Base-by-base conservation (phyloP, 768 basidiomycete species). In the Russula virescens region DNA sequence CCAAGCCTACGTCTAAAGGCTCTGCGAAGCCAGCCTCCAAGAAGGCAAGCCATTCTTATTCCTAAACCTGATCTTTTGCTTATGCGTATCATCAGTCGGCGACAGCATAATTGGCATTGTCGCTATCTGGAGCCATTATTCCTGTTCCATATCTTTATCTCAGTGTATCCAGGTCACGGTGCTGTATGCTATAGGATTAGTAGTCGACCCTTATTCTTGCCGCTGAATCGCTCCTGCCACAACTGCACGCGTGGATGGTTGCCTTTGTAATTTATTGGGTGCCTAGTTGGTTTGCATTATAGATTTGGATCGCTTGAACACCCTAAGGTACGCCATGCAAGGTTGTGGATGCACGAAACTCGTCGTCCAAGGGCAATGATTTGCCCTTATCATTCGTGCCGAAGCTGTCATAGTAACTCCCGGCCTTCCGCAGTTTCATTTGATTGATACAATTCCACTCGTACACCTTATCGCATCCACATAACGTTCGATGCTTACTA, bases 141-240 rank as follows among this genome's bases (percentile, higher is more conserved):
- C 35, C 54, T 58, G 60, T 63, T 13, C 31, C 25, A 43, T 63
- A 58, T 66, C 31, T 55, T 63, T 66, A 66, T 66, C 61, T 57
- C 45, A n/a, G 61, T 66, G 64, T 66, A 66, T 58, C 55, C 50
- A 43, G 56, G 48, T 62, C 21, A 25, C 25, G 60, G 55, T 62
- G 57, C 47, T 62, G 64, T 67, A 67, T 66, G 66, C 50, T 67
- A 67, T 67, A 66, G 38, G 53, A 67, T 67, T 67, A 67, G 63
- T 64, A 59, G 62, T 67, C 19, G 38, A n/a, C 40, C 18, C 11
- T 38, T 38, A 38, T 55, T 51, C 43, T 58, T 59, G 28, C 46
- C 31, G n/a, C 28, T 50, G n/a, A 42, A 50, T 60, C 25, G 40
- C 21, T n/a, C 47, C 45, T 9, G 42, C 46, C 23, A 54, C 35